Evolutionary conservation across 306 rosid species (phyloP).

Genomic region (Cicer yamashitae): DNA sequence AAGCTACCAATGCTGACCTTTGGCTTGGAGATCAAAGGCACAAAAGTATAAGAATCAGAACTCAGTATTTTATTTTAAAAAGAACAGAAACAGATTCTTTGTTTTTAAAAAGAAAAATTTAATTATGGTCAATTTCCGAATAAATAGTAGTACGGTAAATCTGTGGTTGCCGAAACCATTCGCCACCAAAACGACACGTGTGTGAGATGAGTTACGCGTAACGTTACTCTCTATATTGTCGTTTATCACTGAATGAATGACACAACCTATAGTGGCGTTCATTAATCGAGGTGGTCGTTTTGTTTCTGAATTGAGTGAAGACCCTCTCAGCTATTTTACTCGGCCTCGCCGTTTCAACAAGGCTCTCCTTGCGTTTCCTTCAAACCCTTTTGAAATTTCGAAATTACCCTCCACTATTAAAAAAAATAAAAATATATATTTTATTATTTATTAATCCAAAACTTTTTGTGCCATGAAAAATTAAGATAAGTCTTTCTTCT

Average conservation of each 20-base stretch:
- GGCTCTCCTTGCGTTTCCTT: conserved; percentile 63
- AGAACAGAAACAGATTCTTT: conserved; percentile 7
- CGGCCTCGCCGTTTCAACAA: conserved; percentile 69
- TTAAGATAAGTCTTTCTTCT: too few species aligned
- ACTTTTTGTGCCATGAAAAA: too few species aligned
- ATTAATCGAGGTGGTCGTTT: conserved; percentile 34
- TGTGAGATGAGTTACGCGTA: conserved; percentile 42
- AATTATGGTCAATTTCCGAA: conserved; percentile 18
- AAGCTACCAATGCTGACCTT: conserved; percentile 31
- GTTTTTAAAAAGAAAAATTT: background rate
- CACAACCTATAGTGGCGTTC: conserved; percentile 42
- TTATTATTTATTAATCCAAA: too few species aligned
- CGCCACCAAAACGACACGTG: conserved; percentile 49
- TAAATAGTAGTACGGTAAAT: conserved; percentile 31
- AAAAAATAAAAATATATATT: too few species aligned
- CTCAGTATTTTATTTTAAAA: background rate
- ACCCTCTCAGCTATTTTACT: conserved; percentile 30
- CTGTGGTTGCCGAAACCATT: conserved; percentile 22
- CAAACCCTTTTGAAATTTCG: conserved; percentile 40
- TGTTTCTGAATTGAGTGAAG: conserved; percentile 11
- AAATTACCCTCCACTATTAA: conserved; percentile 36
- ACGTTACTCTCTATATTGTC: conserved; percentile 24
- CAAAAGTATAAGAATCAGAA: conserved; percentile 29
- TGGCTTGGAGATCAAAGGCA: conserved; percentile 31
- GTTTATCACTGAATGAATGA: conserved; percentile 14